Conservation (phyloP, 306 rosid genomes). For the Cicer bijugum region DNA sequence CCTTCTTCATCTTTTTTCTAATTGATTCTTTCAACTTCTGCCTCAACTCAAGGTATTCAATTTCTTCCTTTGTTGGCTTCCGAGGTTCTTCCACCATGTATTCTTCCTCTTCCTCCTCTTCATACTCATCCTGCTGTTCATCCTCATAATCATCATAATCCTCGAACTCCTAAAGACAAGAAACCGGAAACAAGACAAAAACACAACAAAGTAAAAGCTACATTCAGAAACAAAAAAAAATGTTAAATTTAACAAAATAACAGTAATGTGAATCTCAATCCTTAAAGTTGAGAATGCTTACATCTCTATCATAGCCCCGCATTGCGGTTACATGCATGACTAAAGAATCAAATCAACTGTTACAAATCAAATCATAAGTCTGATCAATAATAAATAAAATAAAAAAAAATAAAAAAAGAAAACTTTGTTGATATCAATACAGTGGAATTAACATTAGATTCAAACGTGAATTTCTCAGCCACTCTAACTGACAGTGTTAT, state of each 20-base stretch:
- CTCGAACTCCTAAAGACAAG: constrained; percentile 49
- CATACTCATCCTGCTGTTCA: constrained; percentile 56
- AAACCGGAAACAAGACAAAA: background rate
- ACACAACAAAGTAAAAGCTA: background rate
- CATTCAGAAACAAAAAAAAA: constrained; percentile 12
- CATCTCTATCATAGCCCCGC: constrained; percentile 70
- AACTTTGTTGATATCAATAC: constrained; percentile 7
- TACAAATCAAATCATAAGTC: constrained; percentile 35
- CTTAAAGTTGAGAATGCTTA: constrained; percentile 44
- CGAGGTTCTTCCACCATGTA: constrained; percentile 59
- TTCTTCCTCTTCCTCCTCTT: constrained; percentile 60
- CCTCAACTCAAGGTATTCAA: constrained; percentile 74
- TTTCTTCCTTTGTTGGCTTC: constrained; percentile 71
- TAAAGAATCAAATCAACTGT: constrained; percentile 39
- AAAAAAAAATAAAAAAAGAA: no score
- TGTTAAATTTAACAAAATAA: background rate
- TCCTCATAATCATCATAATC: constrained; percentile 66
- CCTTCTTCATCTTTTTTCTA: constrained; percentile 65
- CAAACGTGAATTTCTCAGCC: constrained; percentile 5
- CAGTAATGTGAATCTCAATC: background rate
- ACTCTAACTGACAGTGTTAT: constrained; percentile 45
- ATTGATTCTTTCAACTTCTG: constrained; percentile 69
- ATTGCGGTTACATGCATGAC: constrained; percentile 46
- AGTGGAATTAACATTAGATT: constrained; percentile 34
- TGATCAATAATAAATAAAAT: background rate